These are phyloP conservation scores for Aspergillus sergii DNA, from an alignment of 2,329 filamentous ascomycete species.

Conservation along the genomic window DNA sequence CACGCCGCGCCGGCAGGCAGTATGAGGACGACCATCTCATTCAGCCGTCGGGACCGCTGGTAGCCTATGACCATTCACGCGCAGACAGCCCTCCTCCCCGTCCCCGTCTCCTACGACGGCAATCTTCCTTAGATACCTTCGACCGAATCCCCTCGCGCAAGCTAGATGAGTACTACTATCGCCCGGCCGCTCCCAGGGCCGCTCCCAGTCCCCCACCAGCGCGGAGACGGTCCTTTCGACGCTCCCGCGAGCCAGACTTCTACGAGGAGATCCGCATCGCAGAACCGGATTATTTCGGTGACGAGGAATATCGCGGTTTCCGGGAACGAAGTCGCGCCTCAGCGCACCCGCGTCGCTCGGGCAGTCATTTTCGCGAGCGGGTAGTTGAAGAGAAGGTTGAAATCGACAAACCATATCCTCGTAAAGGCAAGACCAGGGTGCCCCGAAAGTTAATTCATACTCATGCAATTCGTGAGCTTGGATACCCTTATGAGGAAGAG, in stretches of 20 bases:
- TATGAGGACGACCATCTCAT: constrained; percentile 47
- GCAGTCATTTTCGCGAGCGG: constrained; percentile 36
- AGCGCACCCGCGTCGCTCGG: constrained; percentile 49
- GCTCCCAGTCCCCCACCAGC: constrained; percentile 63
- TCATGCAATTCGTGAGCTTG: constrained; percentile 77
- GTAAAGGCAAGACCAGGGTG: constrained; percentile 88
- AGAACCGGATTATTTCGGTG: constrained; percentile 69
- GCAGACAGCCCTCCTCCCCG: constrained; percentile 59
- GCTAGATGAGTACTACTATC: constrained; percentile 44
- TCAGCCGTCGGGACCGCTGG: constrained; percentile 54
- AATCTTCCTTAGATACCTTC: constrained; percentile 88
- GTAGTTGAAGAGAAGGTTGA: constrained; percentile 32
- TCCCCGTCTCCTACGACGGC: constrained; percentile 73
- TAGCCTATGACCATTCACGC: constrained; percentile 60
- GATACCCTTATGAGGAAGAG: constrained; percentile 86
- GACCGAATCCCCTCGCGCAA: constrained; percentile 70
- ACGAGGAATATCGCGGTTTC: constrained; percentile 71
- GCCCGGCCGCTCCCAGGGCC: constrained; percentile 50
- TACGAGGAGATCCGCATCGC: constrained; percentile 68
- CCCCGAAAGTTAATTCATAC: constrained; percentile 78
- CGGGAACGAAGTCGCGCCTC: constrained; percentile 63
- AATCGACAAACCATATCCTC: constrained; percentile 61
- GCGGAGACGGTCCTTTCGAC: constrained; percentile 54
- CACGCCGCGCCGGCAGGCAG: constrained; percentile 38
- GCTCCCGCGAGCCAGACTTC: constrained; percentile 60